Evolutionary conservation across 495 filamentous ascomycete genomes (phyloP).

Genomic region (Clohesyomyces aquaticus): DNA sequence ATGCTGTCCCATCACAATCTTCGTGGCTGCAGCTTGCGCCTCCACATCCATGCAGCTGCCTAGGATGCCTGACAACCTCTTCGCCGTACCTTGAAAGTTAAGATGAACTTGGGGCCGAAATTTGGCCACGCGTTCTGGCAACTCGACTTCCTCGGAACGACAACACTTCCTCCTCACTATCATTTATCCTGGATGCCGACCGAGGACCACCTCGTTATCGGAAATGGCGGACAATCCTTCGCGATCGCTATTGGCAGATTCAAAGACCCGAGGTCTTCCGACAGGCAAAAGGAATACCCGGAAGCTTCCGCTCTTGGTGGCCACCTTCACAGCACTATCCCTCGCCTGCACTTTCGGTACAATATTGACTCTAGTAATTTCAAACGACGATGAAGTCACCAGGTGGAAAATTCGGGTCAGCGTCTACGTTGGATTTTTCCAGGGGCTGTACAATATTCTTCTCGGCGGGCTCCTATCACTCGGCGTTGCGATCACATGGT

Average conservation of each 20-base stretch:
- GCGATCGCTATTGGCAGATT: conserved; percentile 11
- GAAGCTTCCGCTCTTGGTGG: conserved; percentile 16
- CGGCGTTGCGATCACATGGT: conserved; percentile 34
- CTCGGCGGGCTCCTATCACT: conserved; percentile 22
- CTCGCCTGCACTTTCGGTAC: conserved; percentile 4
- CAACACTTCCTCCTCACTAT: not conserved
- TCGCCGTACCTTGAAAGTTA: not conserved
- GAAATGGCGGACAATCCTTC: conserved; percentile 22
- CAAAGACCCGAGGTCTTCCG: not conserved
- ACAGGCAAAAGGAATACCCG: conserved; percentile 13
- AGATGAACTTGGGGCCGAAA: not conserved
- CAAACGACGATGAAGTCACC: conserved; percentile 6
- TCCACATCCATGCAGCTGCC: not conserved
- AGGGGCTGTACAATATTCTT: conserved; percentile 14
- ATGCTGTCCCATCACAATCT: not conserved
- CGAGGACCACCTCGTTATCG: not conserved
- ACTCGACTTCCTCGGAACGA: not conserved
- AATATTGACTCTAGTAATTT: conserved; percentile 6
- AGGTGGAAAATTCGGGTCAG: conserved; percentile 12
- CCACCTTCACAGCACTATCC: not conserved
- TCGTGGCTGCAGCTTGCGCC: conserved; percentile 10
- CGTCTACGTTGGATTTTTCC: conserved; percentile 9
- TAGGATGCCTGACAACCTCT: not conserved
- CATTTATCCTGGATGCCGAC: not conserved
- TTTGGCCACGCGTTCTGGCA: not conserved